Evolutionary conservation across 331 rosid genomes (phyloP).

Genomic region (Quercus phellos): DNA sequence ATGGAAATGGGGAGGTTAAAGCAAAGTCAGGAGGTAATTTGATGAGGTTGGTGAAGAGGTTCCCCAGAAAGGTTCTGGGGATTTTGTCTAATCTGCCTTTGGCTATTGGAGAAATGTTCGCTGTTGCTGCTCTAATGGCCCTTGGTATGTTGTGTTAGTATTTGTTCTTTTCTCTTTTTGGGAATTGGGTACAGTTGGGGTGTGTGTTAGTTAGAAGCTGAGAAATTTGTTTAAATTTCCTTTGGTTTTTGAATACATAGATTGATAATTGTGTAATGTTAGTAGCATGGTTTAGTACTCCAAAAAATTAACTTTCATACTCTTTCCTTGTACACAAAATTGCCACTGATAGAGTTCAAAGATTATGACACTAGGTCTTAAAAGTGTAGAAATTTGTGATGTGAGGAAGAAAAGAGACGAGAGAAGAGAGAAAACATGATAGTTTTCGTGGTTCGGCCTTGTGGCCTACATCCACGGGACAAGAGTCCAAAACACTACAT

Average conservation of each 20-base stretch:
- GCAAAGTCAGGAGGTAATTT: constrained; percentile 26
- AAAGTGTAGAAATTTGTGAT: too few species aligned
- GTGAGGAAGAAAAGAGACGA: too few species aligned
- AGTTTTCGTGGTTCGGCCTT: too few species aligned
- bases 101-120: constrained; percentile 95
- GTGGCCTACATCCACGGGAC: too few species aligned
- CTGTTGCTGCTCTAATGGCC: constrained; percentile 77
- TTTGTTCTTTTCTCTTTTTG: not conserved
- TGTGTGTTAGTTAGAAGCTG: not conserved
- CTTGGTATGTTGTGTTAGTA: constrained; percentile 44
- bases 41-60: constrained; percentile 34
- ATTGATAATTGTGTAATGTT: not conserved
- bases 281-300: not conserved
- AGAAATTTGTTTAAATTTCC: not conserved
- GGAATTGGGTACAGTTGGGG: not conserved
- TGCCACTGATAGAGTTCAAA: not conserved
- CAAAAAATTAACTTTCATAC: not conserved
- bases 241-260: not conserved
- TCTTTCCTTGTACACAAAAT: not conserved
- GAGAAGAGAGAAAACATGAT: too few species aligned
- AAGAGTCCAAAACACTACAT: too few species aligned
- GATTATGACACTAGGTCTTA: not conserved
- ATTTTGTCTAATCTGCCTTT: constrained; percentile 79
- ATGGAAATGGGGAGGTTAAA: constrained; percentile 23
- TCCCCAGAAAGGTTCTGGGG: constrained; percentile 51